Conservation (phyloP, 176 grass and related monocot species). For the Phragmites australis region DNA sequence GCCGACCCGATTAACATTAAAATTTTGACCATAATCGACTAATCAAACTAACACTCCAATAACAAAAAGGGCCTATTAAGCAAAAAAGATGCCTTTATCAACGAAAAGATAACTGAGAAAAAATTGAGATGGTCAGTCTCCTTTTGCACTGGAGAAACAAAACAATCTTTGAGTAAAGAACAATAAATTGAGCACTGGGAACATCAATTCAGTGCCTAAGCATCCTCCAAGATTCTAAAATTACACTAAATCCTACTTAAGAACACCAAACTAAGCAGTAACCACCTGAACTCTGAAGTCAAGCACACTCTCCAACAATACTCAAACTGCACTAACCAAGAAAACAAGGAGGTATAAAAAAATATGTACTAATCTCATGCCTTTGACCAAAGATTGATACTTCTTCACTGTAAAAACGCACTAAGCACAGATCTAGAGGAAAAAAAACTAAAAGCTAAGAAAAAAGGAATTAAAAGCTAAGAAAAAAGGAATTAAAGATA, state of each 20-base stretch:
- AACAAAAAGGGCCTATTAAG: neutral
- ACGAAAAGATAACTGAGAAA: neutral
- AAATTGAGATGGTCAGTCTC: neutral
- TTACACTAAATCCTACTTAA: neutral
- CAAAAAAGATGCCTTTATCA: neutral
- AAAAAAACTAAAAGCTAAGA: too few relatives aligned
- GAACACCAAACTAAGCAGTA: conserved; percentile 3
- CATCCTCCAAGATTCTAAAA: neutral
- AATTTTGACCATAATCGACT: neutral
- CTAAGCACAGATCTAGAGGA: neutral
- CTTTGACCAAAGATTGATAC: neutral
- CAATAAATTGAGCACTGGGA: neutral
- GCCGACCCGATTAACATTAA: neutral
- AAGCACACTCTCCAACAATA: neutral
- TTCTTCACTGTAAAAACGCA: neutral
- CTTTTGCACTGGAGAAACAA: neutral
- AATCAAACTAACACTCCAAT: neutral
- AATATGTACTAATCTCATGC: neutral
- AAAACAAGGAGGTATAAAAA: neutral
- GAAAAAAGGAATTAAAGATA: neutral
- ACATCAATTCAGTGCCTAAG: neutral
- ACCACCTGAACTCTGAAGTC: conserved; percentile 13
- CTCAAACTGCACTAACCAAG: neutral
- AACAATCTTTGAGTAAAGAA: neutral
- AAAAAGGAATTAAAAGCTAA: neutral